Percentiles rank a stretch among this genome's conserved stretches.
Conservation (phyloP, 2,329 filamentous ascomycete species). For the Diaporthe longicolla region DNA sequence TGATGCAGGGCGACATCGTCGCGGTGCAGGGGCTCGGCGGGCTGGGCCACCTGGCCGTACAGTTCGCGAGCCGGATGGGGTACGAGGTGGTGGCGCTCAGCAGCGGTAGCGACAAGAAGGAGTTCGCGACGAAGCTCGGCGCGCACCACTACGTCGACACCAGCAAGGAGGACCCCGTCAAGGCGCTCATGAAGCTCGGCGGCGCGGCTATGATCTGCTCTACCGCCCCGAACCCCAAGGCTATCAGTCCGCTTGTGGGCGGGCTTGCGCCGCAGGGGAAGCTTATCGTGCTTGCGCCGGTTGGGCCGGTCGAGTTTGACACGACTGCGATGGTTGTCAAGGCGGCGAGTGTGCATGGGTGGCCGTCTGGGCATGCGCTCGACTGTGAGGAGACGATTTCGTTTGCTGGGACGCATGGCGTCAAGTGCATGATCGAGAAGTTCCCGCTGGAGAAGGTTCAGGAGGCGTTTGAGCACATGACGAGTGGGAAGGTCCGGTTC, state of each 20-base stretch:
- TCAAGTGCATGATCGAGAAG: slow-evolving; percentile 75
- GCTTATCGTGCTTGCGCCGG: slow-evolving; percentile 68
- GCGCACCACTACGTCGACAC: slow-evolving; percentile 74
- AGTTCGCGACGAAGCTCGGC: slow-evolving; percentile 74
- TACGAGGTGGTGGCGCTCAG: slow-evolving; percentile 77
- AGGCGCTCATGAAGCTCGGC: slow-evolving; percentile 67
- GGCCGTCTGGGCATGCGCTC: slow-evolving; percentile 72
- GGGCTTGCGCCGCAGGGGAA: slow-evolving; percentile 69
- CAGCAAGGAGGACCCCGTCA: slow-evolving; percentile 62
- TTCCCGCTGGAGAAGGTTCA: slow-evolving; percentile 66
- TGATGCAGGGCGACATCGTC: slow-evolving; percentile 67
- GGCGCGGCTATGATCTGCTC: slow-evolving; percentile 73
- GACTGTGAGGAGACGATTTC: slow-evolving; percentile 75
- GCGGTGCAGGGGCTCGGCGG: slow-evolving; percentile 80
- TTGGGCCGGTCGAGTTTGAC: slow-evolving; percentile 61
- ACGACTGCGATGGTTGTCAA: slow-evolving; percentile 58
- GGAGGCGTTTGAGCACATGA: slow-evolving; percentile 53
- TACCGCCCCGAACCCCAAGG: slow-evolving; percentile 72
- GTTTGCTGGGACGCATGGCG: slow-evolving; percentile 72
- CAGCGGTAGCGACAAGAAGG: slow-evolving; percentile 75
- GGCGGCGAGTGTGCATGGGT: slow-evolving; percentile 73
- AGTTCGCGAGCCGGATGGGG: slow-evolving; percentile 83
- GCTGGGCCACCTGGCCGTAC: slow-evolving; percentile 82
- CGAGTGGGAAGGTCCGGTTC: slow-evolving; percentile 39
- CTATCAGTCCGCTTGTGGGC: slow-evolving; percentile 65